Conservation (phyloP, 495 filamentous ascomycete genomes). For the Tetracladium setigerum region DNA sequence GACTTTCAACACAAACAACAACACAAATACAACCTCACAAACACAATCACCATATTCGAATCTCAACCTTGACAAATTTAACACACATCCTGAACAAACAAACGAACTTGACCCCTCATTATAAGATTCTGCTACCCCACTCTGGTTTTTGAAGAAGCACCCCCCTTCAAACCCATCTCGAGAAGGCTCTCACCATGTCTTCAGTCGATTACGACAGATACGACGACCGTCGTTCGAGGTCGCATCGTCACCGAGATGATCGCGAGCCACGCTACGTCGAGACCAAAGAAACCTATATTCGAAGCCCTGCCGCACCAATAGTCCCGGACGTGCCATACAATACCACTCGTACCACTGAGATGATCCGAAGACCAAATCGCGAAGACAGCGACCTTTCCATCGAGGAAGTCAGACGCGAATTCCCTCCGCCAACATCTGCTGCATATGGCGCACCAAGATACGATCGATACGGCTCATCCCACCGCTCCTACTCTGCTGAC, state of each 20-base stretch:
- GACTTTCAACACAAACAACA: no score
- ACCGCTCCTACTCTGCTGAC: constrained; percentile 43
- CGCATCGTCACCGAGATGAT: constrained; percentile 31
- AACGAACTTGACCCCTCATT: no score
- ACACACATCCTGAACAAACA: no score
- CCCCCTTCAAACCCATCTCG: background rate
- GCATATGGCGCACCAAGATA: constrained; percentile 29
- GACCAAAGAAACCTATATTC: constrained; percentile 39
- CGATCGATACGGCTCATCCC: constrained; percentile 27
- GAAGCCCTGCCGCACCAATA: constrained; percentile 5
- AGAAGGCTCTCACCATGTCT: constrained; percentile 6
- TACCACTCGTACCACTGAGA: constrained; percentile 34
- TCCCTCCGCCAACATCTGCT: constrained; percentile 46
- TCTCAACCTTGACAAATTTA: no score
- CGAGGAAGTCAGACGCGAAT: constrained; percentile 62
- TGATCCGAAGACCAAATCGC: constrained; percentile 44
- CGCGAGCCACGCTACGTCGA: constrained; percentile 34
- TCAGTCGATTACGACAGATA: constrained; percentile 12
- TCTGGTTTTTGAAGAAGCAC: background rate
- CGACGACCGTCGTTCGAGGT: constrained; percentile 16
- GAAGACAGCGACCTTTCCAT: constrained; percentile 53
- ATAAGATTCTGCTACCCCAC: background rate
- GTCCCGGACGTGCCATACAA: constrained; percentile 18
- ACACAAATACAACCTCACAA: no score
- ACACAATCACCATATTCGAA: no score